Evolutionary conservation across 2,329 filamentous ascomycete species (phyloP), one percentile per base, ranked within the genome.

Genomic region (Hypoxylon sp.): DNA sequence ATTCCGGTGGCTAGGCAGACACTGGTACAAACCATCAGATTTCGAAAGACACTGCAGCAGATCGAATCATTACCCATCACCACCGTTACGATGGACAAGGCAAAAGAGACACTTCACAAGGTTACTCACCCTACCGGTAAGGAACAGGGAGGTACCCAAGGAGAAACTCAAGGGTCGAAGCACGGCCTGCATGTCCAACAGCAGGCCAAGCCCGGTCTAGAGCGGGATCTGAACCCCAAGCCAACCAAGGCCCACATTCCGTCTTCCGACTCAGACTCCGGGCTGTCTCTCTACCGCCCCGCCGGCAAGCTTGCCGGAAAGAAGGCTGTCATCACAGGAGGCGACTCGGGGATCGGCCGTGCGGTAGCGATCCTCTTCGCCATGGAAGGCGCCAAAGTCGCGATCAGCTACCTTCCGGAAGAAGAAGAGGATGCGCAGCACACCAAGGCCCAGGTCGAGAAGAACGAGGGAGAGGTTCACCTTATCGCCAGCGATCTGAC

Each of bases 251-350:
- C 26, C 8, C 54, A 59, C 16, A 50, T 55, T 12, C 30, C 45
- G 2, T 54, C 48, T 28, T 59, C 61, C 8, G 48, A 54, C n/a
- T 55, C 36, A 1, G 36, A 51, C 16, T 33, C 50, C 12, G 55
- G 49, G 6, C 4, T 55, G 1, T 26, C 53, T 1, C 30, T 53
- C 5, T 48, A 49, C 51, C 53, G 36, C 24, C 40, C 46, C 4
- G 26, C 53, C n/a, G 24, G 46, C 6, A 95, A 94, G 79, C 85
- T 95, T 8, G 78, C 86, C 70, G 91, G 87, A 65, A 91, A 89
- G 77, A 90, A 87, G 61, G 91, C 91, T 4, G 78, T 95, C 65
- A 93, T 94, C 72, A 93, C 91, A 0, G 91, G 91, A 16, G 91
- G 91, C 4, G 91, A 93, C 77, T 89, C 86, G 3, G 91, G 91